A percentile compares a stretch with the other conserved stretches of the same genome.
These are phyloP conservation scores for Galerina sulciceps DNA, from an alignment of 768 basidiomycete genomes.

Conservation along the genomic window DNA sequence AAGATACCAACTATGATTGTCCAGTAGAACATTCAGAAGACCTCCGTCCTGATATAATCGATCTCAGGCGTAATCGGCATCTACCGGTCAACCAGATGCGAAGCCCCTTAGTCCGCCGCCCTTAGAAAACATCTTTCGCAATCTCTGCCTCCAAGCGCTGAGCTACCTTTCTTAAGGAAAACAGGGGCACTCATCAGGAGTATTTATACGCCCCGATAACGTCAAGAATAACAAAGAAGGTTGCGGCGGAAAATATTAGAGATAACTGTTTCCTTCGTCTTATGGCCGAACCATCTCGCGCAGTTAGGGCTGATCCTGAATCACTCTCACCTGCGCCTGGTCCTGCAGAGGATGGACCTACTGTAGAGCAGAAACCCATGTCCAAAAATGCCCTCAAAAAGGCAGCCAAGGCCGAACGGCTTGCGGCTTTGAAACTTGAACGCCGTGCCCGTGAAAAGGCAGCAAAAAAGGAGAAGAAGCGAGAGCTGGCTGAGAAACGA, in stretches of 20 bases:
- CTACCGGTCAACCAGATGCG: slow-evolving; percentile 35
- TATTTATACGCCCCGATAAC: slow-evolving; percentile 5
- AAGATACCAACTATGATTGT: slow-evolving; percentile 26
- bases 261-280: background rate
- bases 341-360: slow-evolving; percentile 1
- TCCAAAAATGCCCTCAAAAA: slow-evolving; percentile 85
- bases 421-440: slow-evolving; percentile 69
- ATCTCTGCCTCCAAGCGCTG: background rate
- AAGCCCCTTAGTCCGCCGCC: background rate
- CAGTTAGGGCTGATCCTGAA: background rate
- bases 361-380: slow-evolving; percentile 35
- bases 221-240: background rate
- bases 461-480: slow-evolving; percentile 75
- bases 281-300: slow-evolving; percentile 11
- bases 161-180: slow-evolving; percentile 1
- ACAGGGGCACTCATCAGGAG: slow-evolving; percentile 1
- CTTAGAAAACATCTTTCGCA: background rate
- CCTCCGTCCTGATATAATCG: slow-evolving; percentile 39
- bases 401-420: slow-evolving; percentile 70
- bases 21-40: slow-evolving; percentile 27
- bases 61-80: slow-evolving; percentile 45
- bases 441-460: slow-evolving; percentile 80
- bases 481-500: slow-evolving; percentile 58
- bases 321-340: slow-evolving; percentile 4
- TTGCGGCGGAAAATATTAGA: background rate